Conservation (phyloP, 768 basidiomycete genomes). For the Nidula microcarpa region DNA sequence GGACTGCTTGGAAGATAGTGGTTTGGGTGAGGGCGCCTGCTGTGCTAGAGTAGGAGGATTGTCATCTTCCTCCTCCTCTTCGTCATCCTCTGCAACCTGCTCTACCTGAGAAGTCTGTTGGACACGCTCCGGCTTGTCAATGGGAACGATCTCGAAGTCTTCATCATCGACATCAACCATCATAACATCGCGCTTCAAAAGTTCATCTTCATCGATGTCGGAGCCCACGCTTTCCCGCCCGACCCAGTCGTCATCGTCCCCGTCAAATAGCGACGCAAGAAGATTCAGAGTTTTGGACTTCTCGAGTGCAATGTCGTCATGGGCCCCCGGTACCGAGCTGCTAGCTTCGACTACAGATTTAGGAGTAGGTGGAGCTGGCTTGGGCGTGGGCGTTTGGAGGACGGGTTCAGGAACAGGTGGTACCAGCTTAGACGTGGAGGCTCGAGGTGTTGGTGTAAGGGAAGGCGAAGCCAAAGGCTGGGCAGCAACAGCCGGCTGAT, state of each 20-base stretch:
- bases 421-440: neutral
- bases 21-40: neutral
- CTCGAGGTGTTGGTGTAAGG: neutral
- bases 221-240: conserved; percentile 56
- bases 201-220: conserved; percentile 45
- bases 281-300: conserved; percentile 44
- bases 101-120: conserved; percentile 1
- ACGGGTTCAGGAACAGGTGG: conserved; percentile 1
- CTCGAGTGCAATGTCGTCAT: conserved; percentile 35
- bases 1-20: neutral
- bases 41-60: neutral
- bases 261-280: conserved; percentile 51
- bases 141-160: conserved; percentile 31
- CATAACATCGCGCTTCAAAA: conserved; percentile 17
- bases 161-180: conserved; percentile 20
- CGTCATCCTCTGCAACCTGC: conserved; percentile 6
- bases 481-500: neutral
- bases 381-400: neutral
- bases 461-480: neutral
- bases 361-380: conserved; percentile 2
- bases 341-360: neutral
- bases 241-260: conserved; percentile 49
- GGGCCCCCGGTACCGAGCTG: conserved; percentile 6
- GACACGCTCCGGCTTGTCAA: conserved; percentile 11
- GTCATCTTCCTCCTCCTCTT: conserved; percentile 8